Conservation (phyloP, 2,329 filamentous ascomycete species). For the Fusarium sp. region DNA sequence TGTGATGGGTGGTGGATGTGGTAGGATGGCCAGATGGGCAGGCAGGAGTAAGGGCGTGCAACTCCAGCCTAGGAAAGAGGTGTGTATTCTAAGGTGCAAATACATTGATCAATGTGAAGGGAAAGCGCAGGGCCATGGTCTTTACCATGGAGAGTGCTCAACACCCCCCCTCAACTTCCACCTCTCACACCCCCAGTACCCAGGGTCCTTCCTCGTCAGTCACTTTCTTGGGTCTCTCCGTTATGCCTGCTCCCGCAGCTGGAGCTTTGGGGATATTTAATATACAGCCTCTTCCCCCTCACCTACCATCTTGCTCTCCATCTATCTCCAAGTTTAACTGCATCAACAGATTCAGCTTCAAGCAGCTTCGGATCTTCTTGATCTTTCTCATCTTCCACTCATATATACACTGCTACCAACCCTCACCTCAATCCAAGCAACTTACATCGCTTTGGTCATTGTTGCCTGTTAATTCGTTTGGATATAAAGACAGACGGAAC, state of each 20-base stretch:
- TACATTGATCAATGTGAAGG: constrained; percentile 25
- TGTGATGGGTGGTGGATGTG: constrained; percentile 8
- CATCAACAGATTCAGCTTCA: constrained; percentile 32
- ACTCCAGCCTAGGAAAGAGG: constrained; percentile 21
- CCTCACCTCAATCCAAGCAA: constrained; percentile 29
- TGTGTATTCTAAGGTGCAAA: constrained; percentile 10
- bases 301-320: constrained; percentile 38
- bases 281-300: constrained; percentile 51
- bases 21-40: neutral
- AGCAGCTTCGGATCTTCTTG: constrained; percentile 38
- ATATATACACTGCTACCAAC: constrained; percentile 23
- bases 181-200: constrained; percentile 16
- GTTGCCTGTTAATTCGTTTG: constrained; percentile 32
- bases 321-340: constrained; percentile 45
- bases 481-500: constrained; percentile 35
- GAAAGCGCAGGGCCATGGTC: constrained; percentile 4
- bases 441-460: constrained; percentile 13
- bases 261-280: constrained; percentile 51
- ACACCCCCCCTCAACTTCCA: constrained; percentile 24
- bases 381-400: constrained; percentile 21
- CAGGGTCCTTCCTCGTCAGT: constrained; percentile 38
- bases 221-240: constrained; percentile 29
- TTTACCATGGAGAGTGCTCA: neutral
- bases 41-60: constrained; percentile 12
- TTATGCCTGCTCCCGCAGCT: constrained; percentile 39